Evolutionary conservation across 148 eudicot species (phyloP).

Genomic region (Amaranthus palmeri): DNA sequence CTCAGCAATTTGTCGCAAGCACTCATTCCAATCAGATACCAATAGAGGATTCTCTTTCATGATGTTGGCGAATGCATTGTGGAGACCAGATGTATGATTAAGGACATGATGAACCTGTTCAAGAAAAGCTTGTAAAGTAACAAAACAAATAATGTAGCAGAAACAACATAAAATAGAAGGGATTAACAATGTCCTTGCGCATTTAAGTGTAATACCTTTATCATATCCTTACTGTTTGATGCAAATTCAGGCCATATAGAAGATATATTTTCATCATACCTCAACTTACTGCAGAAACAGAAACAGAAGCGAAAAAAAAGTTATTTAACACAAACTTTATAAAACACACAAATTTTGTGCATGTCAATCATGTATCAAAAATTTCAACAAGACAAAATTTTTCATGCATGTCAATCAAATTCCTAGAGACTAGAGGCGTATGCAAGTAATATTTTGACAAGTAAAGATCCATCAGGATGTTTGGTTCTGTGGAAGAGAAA

Average conservation of each 20-base stretch:
- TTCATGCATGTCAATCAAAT: too few species aligned
- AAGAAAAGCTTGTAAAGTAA: conserved; percentile 9
- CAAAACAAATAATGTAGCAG: conserved; percentile 2
- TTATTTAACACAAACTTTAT: not conserved
- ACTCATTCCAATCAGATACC: conserved; percentile 78
- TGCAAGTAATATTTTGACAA: too few species aligned
- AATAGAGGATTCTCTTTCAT: conserved; percentile 63
- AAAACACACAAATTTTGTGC: not conserved
- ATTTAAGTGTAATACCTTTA: conserved; percentile 51
- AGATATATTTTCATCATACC: conserved; percentile 74
- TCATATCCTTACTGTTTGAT: conserved; percentile 61
- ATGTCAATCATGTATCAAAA: not conserved
- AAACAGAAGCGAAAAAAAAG: conserved; percentile 9
- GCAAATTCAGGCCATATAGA: conserved; percentile 87
- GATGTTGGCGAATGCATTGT: conserved; percentile 70
- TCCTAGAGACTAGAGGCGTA: too few species aligned
- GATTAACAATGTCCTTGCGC: not conserved
- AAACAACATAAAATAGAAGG: not conserved
- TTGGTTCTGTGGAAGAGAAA: too few species aligned
- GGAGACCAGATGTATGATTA: conserved; percentile 94
- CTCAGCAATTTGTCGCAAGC: conserved; percentile 53
- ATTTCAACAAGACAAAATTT: too few species aligned
- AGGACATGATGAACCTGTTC: conserved; percentile 91
- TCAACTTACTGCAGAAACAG: conserved; percentile 59
- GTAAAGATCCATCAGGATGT: too few species aligned